phyloP scores from a whole-genome alignment of 1,139 yeast genomes.

The Saccharomyces hybrid region DNA sequence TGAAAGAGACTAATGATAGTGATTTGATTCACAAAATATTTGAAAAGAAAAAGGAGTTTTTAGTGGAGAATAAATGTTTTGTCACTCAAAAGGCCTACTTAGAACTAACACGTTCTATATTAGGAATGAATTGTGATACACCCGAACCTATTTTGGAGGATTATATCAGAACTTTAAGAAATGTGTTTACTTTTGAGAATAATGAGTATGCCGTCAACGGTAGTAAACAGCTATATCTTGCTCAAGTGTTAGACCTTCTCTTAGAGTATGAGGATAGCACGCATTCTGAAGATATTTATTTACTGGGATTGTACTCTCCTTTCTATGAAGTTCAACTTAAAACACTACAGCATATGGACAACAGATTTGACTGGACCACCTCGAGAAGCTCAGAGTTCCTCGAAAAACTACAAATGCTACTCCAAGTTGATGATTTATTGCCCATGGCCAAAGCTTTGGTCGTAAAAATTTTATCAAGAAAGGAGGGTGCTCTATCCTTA shows the following conservation, averaged over 20 bases:
- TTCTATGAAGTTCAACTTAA: slow-evolving; percentile 45
- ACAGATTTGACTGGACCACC: slow-evolving; percentile 12
- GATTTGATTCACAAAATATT: background rate
- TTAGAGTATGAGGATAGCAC: slow-evolving; percentile 21
- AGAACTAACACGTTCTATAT: background rate
- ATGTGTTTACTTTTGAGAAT: slow-evolving; percentile 29
- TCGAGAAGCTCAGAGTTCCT: slow-evolving; percentile 13
- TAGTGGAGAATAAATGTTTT: background rate
- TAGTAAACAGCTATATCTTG: slow-evolving; percentile 38
- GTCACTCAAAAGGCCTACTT: background rate
- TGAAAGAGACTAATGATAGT: background rate
- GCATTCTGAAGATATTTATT: slow-evolving; percentile 26
- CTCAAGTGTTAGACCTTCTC: slow-evolving; percentile 31
- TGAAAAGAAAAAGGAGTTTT: background rate
- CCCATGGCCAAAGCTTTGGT: slow-evolving; percentile 39
- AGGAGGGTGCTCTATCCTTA: slow-evolving; percentile 19
- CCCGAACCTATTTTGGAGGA: background rate
- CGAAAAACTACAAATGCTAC: slow-evolving; percentile 29
- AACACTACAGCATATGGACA: slow-evolving; percentile 33
- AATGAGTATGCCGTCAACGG: slow-evolving; percentile 32
- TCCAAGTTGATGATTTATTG: slow-evolving; percentile 32
- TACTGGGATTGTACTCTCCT: slow-evolving; percentile 34
- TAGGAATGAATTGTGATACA: background rate
- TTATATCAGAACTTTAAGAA: slow-evolving; percentile 15
- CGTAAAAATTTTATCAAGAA: slow-evolving; percentile 33